Base-by-base conservation (phyloP, 345 rosid species). In the Syzygium jambos region DNA sequence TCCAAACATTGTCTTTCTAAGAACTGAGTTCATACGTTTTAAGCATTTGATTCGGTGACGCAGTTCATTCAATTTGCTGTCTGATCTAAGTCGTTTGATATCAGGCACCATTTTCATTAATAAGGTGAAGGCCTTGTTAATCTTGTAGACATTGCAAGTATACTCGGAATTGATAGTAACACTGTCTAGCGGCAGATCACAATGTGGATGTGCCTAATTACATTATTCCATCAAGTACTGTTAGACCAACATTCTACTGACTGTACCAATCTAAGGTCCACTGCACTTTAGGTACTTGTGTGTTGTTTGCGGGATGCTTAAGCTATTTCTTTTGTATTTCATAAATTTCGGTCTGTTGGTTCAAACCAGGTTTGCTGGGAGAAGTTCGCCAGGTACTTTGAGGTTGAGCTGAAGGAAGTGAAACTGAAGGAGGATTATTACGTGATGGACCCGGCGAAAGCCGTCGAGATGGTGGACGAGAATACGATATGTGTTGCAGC, bases 401-500 rank as follows among this genome's bases (percentile, higher is more conserved):
- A 91, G 88, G 94, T 93, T 7, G 93, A 93, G 85, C 87, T 93
- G 55, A 93, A 93, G 89, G 91, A 91, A 56, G 89, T 88, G 21
- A 85, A 86, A 59, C 63, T 88, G 84, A 85, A 52, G 11, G 87
- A 88, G 63, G 86, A 92, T 87, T 91, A 89, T 88, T 93, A 93
- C 86, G 92, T 93, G 19, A 91, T 93, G 94, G 94, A 93, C 90
- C 94, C 93, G 1, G 91, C 9, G 68, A 89, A 93, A 68, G 94
- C 93, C 9, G 92, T 89, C 51, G 92, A 93, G 84, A 89, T 90
- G 93, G 94, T 93, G 19, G 94, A 93, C 21, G 94, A 93, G 84
- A 93, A 93, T 89, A 93, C 94, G 6, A 93, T 93, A 82, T 91
- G 94, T 51, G 92, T 93, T 5, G 93, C 93, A 7, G 94, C 94